These are phyloP conservation scores for Eragrostis tef DNA, from an alignment of 202 grass and related monocot species.

Conservation along the genomic window DNA sequence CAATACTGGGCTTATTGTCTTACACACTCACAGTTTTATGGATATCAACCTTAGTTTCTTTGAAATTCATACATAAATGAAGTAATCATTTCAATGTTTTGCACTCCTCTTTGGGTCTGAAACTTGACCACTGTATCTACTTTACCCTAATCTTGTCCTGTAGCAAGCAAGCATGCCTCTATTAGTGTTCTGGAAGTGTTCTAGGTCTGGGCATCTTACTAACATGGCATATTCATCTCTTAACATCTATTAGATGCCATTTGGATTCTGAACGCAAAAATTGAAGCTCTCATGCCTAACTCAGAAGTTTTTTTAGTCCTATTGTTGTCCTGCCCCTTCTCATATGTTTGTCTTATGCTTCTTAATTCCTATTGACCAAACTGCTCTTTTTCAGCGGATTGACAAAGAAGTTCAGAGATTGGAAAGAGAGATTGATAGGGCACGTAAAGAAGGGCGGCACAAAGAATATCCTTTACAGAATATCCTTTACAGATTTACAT, in stretches of 20 bases:
- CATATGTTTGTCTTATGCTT: neutral
- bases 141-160: slow-evolving; percentile 27
- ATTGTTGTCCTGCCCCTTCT: neutral
- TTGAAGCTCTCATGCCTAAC: slow-evolving; percentile 11
- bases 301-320: slow-evolving; percentile 3
- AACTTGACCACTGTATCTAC: slow-evolving; percentile 29
- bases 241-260: slow-evolving; percentile 21
- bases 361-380: too few species aligned
- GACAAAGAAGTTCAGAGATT: slow-evolving; percentile 64
- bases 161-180: neutral
- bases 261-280: slow-evolving; percentile 25
- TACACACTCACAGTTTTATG: neutral
- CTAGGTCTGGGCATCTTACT: slow-evolving; percentile 5
- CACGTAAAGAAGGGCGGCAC: slow-evolving; percentile 65
- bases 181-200: neutral
- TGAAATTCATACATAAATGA: slow-evolving; percentile 14
- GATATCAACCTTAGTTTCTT: slow-evolving; percentile 18
- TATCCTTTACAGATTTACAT: slow-evolving; percentile 53
- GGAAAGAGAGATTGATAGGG: slow-evolving; percentile 56
- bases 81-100: slow-evolving; percentile 8
- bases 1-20: slow-evolving; percentile 21
- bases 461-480: slow-evolving; percentile 61
- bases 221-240: slow-evolving; percentile 35
- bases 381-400: slow-evolving; percentile 70
- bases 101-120: slow-evolving; percentile 20